These are phyloP conservation scores for Pterocarpus santalinus DNA, from an alignment of 306 rosid species.

Conservation along the genomic window DNA sequence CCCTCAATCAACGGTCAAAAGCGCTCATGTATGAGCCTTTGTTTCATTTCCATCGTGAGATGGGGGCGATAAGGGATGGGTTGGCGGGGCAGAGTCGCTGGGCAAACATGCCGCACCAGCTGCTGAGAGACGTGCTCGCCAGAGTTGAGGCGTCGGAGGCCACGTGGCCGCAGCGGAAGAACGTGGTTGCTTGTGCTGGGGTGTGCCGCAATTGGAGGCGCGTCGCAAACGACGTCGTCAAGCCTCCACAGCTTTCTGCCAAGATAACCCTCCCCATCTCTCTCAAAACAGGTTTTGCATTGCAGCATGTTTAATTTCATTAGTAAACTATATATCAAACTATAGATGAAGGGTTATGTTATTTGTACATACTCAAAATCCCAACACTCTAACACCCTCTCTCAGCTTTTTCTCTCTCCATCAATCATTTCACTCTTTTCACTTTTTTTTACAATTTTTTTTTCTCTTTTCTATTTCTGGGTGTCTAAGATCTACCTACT, in stretches of 20 bases:
- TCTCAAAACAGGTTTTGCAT: slow-evolving; percentile 77
- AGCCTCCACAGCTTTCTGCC: slow-evolving; percentile 70
- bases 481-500: no score
- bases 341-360: no score
- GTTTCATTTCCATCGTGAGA: neutral
- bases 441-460: no score
- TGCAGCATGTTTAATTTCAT: slow-evolving; percentile 3
- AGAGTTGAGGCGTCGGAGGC: slow-evolving; percentile 80
- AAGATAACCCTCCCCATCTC: slow-evolving; percentile 91
- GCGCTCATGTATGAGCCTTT: neutral
- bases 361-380: no score
- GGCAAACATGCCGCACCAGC: slow-evolving; percentile 93
- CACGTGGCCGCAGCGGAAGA: slow-evolving; percentile 86
- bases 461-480: no score
- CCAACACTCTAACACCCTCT: no score
- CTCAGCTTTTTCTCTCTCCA: no score
- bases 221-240: slow-evolving; percentile 79
- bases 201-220: slow-evolving; percentile 93
- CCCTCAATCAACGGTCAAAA: slow-evolving; percentile 42
- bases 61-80: slow-evolving; percentile 36
- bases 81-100: slow-evolving; percentile 71
- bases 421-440: no score
- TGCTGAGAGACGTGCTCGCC: slow-evolving; percentile 78
- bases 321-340: no score
- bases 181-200: slow-evolving; percentile 92